These are phyloP conservation scores for Hypomyces perniciosus DNA, from an alignment of 2,329 filamentous ascomycete species.

Conservation along the genomic window DNA sequence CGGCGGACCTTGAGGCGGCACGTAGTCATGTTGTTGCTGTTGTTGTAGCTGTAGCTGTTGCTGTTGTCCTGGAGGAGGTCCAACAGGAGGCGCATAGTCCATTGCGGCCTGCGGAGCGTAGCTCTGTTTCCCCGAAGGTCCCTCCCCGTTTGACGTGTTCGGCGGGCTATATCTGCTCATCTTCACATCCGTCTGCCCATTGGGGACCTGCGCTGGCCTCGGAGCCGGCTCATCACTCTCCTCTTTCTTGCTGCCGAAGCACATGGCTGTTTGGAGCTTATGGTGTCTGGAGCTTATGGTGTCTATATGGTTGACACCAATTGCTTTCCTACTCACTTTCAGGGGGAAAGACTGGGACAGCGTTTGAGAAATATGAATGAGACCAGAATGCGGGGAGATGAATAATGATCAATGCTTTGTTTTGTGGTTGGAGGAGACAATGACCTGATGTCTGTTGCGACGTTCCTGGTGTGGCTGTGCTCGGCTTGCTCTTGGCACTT, in stretches of 20 bases:
- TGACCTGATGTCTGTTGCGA: too few species aligned
- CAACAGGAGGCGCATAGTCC: slow-evolving; percentile 27
- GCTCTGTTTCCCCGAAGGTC: slow-evolving; percentile 8
- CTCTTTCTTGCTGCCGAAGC: slow-evolving; percentile 42
- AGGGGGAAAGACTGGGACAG: too few species aligned
- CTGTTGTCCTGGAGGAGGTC: slow-evolving; percentile 23
- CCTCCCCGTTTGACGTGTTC: slow-evolving; percentile 9
- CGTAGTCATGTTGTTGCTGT: slow-evolving; percentile 15
- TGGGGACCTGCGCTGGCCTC: slow-evolving; percentile 30
- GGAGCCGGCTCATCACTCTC: slow-evolving; percentile 34
- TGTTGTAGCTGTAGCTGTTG: slow-evolving; percentile 9
- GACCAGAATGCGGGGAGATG: too few species aligned
- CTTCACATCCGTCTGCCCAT: slow-evolving; percentile 24
- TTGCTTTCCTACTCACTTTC: too few species aligned
- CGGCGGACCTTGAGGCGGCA: slow-evolving; percentile 19
- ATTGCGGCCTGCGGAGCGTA: slow-evolving; percentile 16
- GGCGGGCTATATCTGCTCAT: slow-evolving; percentile 12
- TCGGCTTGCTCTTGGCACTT: too few species aligned
- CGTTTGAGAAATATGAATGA: too few species aligned
- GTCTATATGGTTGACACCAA: too few species aligned
- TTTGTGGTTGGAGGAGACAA: too few species aligned
- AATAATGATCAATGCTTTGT: too few species aligned
- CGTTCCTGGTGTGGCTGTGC: too few species aligned
- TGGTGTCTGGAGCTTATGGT: neutral
- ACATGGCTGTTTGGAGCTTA: slow-evolving; percentile 32